Conservation (phyloP, 805 yeast genomes). For the Candida saitoana region DNA sequence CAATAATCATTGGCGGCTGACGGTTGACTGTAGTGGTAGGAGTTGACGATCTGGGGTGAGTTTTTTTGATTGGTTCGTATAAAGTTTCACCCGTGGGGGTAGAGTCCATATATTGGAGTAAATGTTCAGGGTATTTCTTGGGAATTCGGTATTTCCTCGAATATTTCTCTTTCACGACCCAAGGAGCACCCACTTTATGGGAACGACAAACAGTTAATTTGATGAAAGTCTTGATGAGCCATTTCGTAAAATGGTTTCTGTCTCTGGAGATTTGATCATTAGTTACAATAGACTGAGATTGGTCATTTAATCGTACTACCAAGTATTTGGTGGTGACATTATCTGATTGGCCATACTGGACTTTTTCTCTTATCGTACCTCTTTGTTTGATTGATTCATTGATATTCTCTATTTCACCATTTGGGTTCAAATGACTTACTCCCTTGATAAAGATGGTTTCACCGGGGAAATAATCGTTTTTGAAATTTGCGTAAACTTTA, state of each 20-base stretch:
- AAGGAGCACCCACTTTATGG: slow-evolving; percentile 86
- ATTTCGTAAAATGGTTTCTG: slow-evolving; percentile 82
- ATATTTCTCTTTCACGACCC: slow-evolving; percentile 82
- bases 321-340: slow-evolving; percentile 56
- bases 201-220: slow-evolving; percentile 75
- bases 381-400: slow-evolving; percentile 27
- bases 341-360: slow-evolving; percentile 58
- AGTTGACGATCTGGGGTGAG: slow-evolving; percentile 3
- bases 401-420: slow-evolving; percentile 9
- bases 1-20: neutral
- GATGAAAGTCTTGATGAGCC: slow-evolving; percentile 83
- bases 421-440: slow-evolving; percentile 15
- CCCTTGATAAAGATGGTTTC: slow-evolving; percentile 67
- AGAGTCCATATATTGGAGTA: slow-evolving; percentile 37
- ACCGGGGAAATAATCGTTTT: slow-evolving; percentile 85
- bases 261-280: slow-evolving; percentile 75
- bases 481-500: slow-evolving; percentile 72
- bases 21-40: neutral
- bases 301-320: slow-evolving; percentile 52
- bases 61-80: slow-evolving; percentile 9
- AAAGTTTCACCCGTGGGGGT: slow-evolving; percentile 30
- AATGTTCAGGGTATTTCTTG: slow-evolving; percentile 52
- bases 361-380: slow-evolving; percentile 80
- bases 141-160: slow-evolving; percentile 68
- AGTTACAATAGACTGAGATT: slow-evolving; percentile 64